phyloP scores from a whole-genome alignment of 2,329 filamentous ascomycete genomes.

The Lachnellula hyalina region DNA sequence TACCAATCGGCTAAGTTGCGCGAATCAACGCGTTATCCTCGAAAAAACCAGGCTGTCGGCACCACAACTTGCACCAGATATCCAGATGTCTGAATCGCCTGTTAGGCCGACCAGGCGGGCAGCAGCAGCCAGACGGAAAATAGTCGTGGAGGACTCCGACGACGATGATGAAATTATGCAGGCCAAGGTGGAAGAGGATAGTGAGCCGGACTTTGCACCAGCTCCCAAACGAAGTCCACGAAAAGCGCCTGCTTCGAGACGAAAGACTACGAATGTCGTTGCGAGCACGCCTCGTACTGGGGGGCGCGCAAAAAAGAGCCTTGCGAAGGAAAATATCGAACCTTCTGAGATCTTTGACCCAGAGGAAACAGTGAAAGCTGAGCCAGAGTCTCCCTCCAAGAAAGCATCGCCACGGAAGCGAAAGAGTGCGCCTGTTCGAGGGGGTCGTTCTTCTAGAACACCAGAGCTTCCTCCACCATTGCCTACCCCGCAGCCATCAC shows the following conservation, averaged over 20 bases:
- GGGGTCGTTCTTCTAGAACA: constrained; percentile 27
- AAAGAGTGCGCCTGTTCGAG: constrained; percentile 47
- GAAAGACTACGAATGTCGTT: constrained; percentile 36
- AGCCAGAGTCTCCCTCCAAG: constrained; percentile 50
- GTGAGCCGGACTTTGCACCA: constrained; percentile 75
- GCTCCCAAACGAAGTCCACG: constrained; percentile 49
- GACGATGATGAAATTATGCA: constrained; percentile 64
- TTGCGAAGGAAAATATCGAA: constrained; percentile 46
- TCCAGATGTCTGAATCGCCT: constrained; percentile 30
- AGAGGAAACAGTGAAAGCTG: constrained; percentile 43
- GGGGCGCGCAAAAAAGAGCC: constrained; percentile 39
- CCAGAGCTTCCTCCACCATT: constrained; percentile 32
- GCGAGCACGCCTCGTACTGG: constrained; percentile 21
- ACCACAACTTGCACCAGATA: neutral
- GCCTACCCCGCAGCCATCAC: constrained; percentile 49
- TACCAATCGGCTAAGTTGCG: neutral
- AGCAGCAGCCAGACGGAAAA: constrained; percentile 58
- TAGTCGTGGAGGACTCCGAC: constrained; percentile 72
- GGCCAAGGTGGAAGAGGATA: constrained; percentile 54
- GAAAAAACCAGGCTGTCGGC: neutral
- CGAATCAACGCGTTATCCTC: constrained; percentile 2
- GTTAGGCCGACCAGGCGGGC: constrained; percentile 54
- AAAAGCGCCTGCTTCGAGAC: constrained; percentile 48
- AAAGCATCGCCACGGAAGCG: constrained; percentile 60
- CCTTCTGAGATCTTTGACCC: constrained; percentile 56